Conservation (phyloP, 2,329 filamentous ascomycete species). For the Scopulariopsis brevicaulis region DNA sequence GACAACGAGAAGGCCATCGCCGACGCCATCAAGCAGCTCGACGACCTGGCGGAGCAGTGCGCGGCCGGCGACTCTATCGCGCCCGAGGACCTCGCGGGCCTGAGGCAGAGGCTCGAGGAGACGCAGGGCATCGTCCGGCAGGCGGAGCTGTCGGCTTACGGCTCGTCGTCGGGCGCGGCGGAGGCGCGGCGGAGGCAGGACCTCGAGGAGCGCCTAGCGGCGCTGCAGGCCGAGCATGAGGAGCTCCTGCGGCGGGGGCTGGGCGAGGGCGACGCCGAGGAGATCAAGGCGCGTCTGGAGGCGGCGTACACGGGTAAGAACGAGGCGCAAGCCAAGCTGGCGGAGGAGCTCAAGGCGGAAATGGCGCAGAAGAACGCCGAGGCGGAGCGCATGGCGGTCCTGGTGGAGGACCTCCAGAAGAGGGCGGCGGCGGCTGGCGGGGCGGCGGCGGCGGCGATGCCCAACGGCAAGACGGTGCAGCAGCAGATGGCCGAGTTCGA, state of each 20-base stretch:
- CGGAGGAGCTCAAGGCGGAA: constrained; percentile 67
- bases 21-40: constrained; percentile 73
- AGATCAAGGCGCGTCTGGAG: constrained; percentile 70
- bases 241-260: constrained; percentile 71
- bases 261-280: constrained; percentile 65
- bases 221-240: constrained; percentile 75
- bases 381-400: constrained; percentile 66
- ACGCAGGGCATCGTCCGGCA: constrained; percentile 89
- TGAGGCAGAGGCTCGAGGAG: constrained; percentile 72
- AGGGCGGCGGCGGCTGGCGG: constrained; percentile 51
- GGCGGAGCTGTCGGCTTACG: constrained; percentile 76
- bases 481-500: constrained; percentile 99
- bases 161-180: constrained; percentile 50
- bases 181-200: constrained; percentile 60
- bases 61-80: constrained; percentile 67
- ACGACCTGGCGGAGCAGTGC: constrained; percentile 66
- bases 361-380: constrained; percentile 70
- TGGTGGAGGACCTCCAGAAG: constrained; percentile 70
- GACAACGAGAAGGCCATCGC: constrained; percentile 82
- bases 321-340: constrained; percentile 59
- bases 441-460: constrained; percentile 41
- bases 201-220: constrained; percentile 63
- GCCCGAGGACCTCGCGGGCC: constrained; percentile 66
- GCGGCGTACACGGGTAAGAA: constrained; percentile 67
- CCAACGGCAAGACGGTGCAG: constrained; percentile 83